phyloP scores from a whole-genome alignment of 371 early-diverging fungal genomes.

The Sporodiniella umbellata region DNA sequence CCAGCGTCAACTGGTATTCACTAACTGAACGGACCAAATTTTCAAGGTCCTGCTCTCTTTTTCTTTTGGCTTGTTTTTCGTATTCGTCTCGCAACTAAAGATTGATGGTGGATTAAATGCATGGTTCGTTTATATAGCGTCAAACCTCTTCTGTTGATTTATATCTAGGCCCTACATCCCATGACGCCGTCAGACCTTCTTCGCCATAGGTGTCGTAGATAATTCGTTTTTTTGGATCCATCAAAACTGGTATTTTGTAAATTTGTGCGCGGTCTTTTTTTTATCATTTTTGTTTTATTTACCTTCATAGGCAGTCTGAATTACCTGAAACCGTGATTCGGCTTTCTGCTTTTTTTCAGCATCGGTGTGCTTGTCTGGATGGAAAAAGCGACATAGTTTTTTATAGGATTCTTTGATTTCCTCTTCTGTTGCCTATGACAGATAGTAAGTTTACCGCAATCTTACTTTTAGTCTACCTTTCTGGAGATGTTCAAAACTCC shows the following conservation, averaged over 20 bases:
- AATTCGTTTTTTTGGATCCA: constrained; percentile 74
- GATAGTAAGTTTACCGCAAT: not conserved
- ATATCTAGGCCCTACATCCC: constrained; percentile 75
- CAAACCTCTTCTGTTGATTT: constrained; percentile 84
- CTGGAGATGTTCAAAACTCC: constrained; percentile 80
- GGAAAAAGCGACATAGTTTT: constrained; percentile 78
- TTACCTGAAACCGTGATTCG: constrained; percentile 75
- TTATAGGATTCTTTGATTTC: constrained; percentile 86
- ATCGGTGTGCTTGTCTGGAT: constrained; percentile 82
- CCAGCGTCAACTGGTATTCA: constrained; percentile 53
- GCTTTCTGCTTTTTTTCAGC: constrained; percentile 52
- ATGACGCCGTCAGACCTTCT: constrained; percentile 71
- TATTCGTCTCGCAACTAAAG: constrained; percentile 79
- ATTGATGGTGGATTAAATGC: too few species aligned
- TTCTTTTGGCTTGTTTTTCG: constrained; percentile 65
- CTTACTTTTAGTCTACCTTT: constrained; percentile 37
- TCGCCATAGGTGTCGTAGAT: constrained; percentile 94
- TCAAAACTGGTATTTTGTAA: constrained; percentile 58
- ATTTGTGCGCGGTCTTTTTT: not conserved
- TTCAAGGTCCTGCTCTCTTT: constrained; percentile 78
- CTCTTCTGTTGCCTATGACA: constrained; percentile 76
- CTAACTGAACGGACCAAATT: constrained; percentile 67
- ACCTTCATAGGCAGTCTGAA: constrained; percentile 90
- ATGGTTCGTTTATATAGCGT: not conserved
- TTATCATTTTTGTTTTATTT: constrained; percentile 11